Base-by-base conservation (phyloP, 805 yeast genomes). In the Teunomyces kruisii region DNA sequence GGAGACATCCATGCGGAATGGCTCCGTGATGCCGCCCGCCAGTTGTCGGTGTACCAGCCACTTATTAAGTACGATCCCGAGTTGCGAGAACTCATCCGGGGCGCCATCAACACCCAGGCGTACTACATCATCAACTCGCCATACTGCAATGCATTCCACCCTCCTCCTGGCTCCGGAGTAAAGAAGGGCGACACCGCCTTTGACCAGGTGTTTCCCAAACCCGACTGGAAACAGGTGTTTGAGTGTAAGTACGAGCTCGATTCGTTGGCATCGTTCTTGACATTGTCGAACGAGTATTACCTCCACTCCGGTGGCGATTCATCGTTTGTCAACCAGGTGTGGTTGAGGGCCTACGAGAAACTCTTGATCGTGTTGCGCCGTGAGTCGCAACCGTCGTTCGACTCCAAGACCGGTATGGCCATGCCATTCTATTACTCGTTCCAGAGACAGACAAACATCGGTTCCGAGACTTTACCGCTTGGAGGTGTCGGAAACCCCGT, bases 1-100 rank as follows among this genome's bases (percentile, higher is more conserved):
- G 97, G 97, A 8, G 97, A 89, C 58, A 89, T 89, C 45, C 90
- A 88, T 61, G 96, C 96, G 2, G 96, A 89, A 63, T 89, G 97
- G 97, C 68, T 89, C 40, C 67, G 97, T 43, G 97, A 89, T 62
- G 83, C 95, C 1, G 88, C 96, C 0, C 71, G 94, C 53, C 97
- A 89, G 58, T 65, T 89, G 39, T 77, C 88, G 3, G 87, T 86
- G 2, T 90, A 88, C 61, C 83, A 84, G 54, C 80, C 80, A 6
- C 71, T 88, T 16, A 65, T 82, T 10, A 65, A 66, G 32, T 57
- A 75, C 43, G 94, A 88, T 55, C 51, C 59, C 1, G 46, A 53
- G 2, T 68, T 89, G 42, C 60, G 66, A 47, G 69, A 69, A 27
- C 64, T 89, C 59, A 72, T 89, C 27, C 70, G 68, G 48, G 96